phyloP scores from a whole-genome alignment of 768 basidiomycete genomes.

The Strobilomyces echinocephalus region DNA sequence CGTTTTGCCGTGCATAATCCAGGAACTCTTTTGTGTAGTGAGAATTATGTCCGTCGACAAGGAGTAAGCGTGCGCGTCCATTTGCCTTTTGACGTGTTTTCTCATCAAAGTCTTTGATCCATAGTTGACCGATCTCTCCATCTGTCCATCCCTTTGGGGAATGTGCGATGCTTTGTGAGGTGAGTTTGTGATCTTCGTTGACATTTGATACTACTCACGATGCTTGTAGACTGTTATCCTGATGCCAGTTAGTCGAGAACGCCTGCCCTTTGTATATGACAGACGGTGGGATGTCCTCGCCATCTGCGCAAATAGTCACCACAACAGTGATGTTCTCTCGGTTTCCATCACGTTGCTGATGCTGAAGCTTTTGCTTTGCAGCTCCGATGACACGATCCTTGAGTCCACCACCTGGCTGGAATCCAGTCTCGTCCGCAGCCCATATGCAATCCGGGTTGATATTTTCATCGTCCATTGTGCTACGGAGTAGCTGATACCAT shows the following conservation, averaged over 20 bases:
- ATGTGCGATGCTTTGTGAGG: slow-evolving; percentile 1
- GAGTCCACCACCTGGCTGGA: slow-evolving; percentile 5
- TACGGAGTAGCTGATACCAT: slow-evolving; percentile 33
- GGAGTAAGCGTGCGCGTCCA: background rate
- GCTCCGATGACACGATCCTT: slow-evolving; percentile 4
- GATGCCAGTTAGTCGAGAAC: slow-evolving; percentile 23
- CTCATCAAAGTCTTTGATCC: slow-evolving; percentile 29
- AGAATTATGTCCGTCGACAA: no score
- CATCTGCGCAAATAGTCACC: slow-evolving; percentile 40
- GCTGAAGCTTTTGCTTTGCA: slow-evolving; percentile 3
- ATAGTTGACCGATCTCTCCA: slow-evolving; percentile 22
- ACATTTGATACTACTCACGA: slow-evolving; percentile 15
- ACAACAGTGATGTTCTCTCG: slow-evolving; percentile 28
- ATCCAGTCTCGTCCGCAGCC: slow-evolving; percentile 17
- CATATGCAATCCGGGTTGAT: slow-evolving; percentile 10
- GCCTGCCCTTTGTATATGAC: slow-evolving; percentile 27
- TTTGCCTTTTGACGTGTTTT: slow-evolving; percentile 26
- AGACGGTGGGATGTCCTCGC: slow-evolving; percentile 33
- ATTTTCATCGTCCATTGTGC: slow-evolving; percentile 7
- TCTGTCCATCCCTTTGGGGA: slow-evolving; percentile 28
- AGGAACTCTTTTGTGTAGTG: no score
- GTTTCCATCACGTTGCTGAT: slow-evolving; percentile 20
- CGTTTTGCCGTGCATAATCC: no score
- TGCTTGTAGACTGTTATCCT: slow-evolving; percentile 18
- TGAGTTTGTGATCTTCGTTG: no score